Evolutionary conservation across 176 grass and related monocot genomes (phyloP).

Genomic region (Themeda triandra): DNA sequence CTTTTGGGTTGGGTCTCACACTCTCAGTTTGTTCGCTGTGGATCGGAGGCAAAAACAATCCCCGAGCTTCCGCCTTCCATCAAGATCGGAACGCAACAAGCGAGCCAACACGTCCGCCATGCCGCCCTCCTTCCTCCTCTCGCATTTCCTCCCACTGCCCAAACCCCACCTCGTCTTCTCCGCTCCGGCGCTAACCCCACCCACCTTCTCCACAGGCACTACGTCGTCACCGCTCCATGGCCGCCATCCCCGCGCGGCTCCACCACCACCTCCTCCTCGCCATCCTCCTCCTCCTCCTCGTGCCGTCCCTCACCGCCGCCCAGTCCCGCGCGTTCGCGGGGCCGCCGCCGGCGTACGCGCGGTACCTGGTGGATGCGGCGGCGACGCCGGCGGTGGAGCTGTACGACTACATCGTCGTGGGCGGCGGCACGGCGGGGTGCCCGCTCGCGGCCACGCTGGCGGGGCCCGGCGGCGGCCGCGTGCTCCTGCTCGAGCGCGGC

Average conservation of each 20-base stretch:
- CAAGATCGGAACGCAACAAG: neutral
- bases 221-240: constrained; percentile 7
- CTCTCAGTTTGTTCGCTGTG: no score
- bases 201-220: neutral
- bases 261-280: neutral
- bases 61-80: neutral
- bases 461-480: constrained; percentile 28
- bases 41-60: neutral
- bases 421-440: constrained; percentile 72
- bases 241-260: neutral
- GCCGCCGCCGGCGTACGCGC: constrained; percentile 35
- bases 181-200: neutral
- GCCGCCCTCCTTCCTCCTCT: constrained; percentile 28
- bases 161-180: constrained; percentile 24
- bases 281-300: constrained; percentile 10
- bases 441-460: constrained; percentile 67
- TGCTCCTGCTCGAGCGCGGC: constrained; percentile 73
- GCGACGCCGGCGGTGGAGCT: constrained; percentile 49
- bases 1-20: no score
- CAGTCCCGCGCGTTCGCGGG: constrained; percentile 31
- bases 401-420: constrained; percentile 93
- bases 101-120: constrained; percentile 4
- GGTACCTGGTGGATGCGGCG: constrained; percentile 54
- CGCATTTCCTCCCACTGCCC: constrained; percentile 33
- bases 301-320: neutral